Base-by-base conservation (phyloP, 2,329 filamentous ascomycete genomes). In the Arthrobotrys megalospora region DNA sequence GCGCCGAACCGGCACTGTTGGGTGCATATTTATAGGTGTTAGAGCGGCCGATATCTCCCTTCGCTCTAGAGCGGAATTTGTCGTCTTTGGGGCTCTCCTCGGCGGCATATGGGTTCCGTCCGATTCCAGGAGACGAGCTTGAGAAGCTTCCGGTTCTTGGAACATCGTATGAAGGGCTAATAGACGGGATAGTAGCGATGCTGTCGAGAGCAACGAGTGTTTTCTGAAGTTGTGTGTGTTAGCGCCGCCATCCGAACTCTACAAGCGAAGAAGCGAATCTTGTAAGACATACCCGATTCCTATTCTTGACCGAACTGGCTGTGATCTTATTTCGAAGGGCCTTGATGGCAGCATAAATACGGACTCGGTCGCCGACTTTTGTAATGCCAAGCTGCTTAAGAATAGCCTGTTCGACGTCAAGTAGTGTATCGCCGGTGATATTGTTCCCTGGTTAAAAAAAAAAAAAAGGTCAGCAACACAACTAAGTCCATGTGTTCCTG, bases 371-470 rank as follows among this genome's bases (percentile, higher is more conserved):
- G 80, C 96, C 96, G 80, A 99, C 93, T 85, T 98, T 99, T 81
- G 97, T 96, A 81, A 99, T 95, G 50, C 96, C 96, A 90, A 99
- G 97, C 84, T 99, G 96, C 85, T 97, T 96, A 80, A 99, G 88
- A 47, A 97, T 93, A 70, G 94, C 91, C 87, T 97, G 96, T 85
- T 99, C 96, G 88, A 97, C 95, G 85, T 99, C 96, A 81, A 99
- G 88, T 52, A 99, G 87, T 83, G 97, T 97, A 86, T 97, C 94
- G 82, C 96, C 96, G 83, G 96, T 99, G 86, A 99, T 97, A 85
- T 98, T 93, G 84, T 99, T 97, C 83, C 91, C 88, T 89, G 78
- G 28, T 64, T 10, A 4, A 47, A 79, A 50, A 81, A 82, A 24
- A 83, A 47, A 83, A 43, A 38, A 28, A n/a, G 4, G 53, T 72